A percentile compares a stretch with the other conserved stretches of the same genome.
These are phyloP conservation scores for Scenedesmus sp. DNA, from an alignment of 163 green algal genomes.

Conservation along the genomic window DNA sequence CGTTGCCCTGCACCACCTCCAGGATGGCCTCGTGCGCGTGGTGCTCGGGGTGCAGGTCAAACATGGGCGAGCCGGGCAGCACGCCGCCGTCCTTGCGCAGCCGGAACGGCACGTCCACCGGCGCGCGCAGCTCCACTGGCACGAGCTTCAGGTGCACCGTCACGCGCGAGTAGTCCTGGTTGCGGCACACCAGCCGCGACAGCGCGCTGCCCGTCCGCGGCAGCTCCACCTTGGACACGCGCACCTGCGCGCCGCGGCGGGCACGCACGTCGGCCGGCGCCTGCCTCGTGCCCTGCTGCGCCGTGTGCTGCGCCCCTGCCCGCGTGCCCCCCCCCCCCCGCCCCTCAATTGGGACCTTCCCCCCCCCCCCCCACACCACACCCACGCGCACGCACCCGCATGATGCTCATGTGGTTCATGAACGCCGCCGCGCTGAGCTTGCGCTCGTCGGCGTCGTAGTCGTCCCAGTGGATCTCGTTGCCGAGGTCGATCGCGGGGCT, in stretches of 20 bases:
- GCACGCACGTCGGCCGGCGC: background rate
- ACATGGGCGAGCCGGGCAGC: conserved; percentile 37
- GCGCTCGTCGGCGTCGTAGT: conserved; percentile 51
- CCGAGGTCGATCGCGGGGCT: conserved; percentile 47
- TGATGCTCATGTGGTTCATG: conserved; percentile 51
- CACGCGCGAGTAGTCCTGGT: conserved; percentile 28
- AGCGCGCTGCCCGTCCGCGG: conserved; percentile 18
- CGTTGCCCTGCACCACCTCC: conserved; percentile 32
- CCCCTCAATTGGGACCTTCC: background rate
- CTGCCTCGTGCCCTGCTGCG: background rate
- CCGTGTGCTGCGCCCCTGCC: background rate
- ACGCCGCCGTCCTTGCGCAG: conserved; percentile 32
- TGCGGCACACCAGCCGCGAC: conserved; percentile 29
- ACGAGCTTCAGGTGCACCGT: conserved; percentile 42
- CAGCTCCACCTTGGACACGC: conserved; percentile 31
- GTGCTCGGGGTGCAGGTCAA: conserved; percentile 43
- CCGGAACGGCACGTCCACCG: conserved; percentile 40
- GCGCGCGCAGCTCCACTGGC: conserved; percentile 11
- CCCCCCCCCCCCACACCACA: background rate
- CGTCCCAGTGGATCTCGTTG: conserved; percentile 64
- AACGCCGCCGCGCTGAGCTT: conserved; percentile 50
- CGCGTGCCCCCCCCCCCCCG: no score
- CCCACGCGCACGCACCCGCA: conserved; percentile 18
- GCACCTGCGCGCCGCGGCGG: conserved; percentile 4
- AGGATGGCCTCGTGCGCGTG: conserved; percentile 34